Evolutionary conservation across 83 land plant species (phyloP).

Genomic region (Picea abies): DNA sequence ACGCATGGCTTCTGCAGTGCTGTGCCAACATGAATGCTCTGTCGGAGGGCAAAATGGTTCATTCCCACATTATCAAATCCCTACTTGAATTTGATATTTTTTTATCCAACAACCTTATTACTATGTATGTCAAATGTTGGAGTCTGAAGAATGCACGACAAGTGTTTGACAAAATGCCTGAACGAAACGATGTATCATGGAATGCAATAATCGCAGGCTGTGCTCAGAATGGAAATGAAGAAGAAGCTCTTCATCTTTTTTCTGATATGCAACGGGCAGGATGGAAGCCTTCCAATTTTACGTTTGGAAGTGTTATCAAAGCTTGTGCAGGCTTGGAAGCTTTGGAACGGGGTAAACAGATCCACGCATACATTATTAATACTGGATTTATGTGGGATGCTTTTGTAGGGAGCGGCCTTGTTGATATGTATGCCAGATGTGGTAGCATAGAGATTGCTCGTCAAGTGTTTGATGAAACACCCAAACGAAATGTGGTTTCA

Average conservation of each 20-base stretch:
- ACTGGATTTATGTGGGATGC: slow-evolving; percentile 27
- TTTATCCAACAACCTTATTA: not conserved
- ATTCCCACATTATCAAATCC: not conserved
- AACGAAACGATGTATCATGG: slow-evolving; percentile 20
- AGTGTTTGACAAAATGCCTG: slow-evolving; percentile 6
- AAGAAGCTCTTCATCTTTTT: slow-evolving; percentile 26
- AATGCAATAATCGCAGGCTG: slow-evolving; percentile 38
- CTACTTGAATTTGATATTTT: not conserved
- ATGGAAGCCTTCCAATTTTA: slow-evolving; percentile 24
- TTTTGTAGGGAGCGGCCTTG: slow-evolving; percentile 33
- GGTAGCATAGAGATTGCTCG: slow-evolving; percentile 28
- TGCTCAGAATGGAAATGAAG: slow-evolving; percentile 22
- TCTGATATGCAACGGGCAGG: slow-evolving; percentile 30
- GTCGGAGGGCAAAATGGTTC: not conserved
- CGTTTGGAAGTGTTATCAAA: slow-evolving; percentile 40
- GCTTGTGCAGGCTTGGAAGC: slow-evolving; percentile 24
- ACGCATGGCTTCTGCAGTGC: not conserved
- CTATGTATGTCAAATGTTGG: not conserved
- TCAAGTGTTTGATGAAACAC: slow-evolving; percentile 42
- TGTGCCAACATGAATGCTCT: not conserved
- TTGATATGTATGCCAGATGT: slow-evolving; percentile 40
- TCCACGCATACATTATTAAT: slow-evolving; percentile 32
- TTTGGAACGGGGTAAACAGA: slow-evolving; percentile 21
- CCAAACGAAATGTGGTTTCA: slow-evolving; percentile 35
- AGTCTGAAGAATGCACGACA: not conserved